Evolutionary conservation across 2,329 filamentous ascomycete species (phyloP), one percentile per base, ranked within the genome.

Genomic region (Pseudopithomyces maydicus): DNA sequence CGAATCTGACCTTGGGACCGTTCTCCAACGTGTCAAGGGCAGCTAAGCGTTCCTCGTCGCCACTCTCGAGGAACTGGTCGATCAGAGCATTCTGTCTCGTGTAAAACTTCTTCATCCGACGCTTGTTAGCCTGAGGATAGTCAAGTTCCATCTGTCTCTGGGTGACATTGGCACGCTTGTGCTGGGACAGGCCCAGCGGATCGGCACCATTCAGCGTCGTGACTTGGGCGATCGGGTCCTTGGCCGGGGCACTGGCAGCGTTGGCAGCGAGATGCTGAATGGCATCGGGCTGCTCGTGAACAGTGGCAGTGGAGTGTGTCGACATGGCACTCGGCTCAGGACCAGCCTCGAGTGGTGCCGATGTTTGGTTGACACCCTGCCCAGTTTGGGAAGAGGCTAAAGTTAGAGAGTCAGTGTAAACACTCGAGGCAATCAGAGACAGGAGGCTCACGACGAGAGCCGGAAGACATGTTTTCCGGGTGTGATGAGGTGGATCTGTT

Each of bases 41-140:
- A 51, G 80, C 79, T 36, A 81, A 72, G 2, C 78, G 77, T 71
- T 86, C 84, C 65, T 86, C 84, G 60, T 85, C 82, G 22, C 79
- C 79, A 56, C 82, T 84, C 32, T 82, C 80, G 7, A 87, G 79
- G 60, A 85, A 85, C 54, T 77, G 74, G 51, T 78, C 75, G 45
- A 78, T 78, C 41, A 77, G 61, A 22, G 73, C 68, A 55, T 78
- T 78, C 55, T 78, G 75, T 20, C 73, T 67, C 6, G 67, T 76
- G 64, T 78, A 78, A 64, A 77, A 79, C 62, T 77, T 78, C 67
- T 75, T 75, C 67, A 77, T 71, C 59, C 70, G 74, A 45, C 64
- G 68, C 29, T 69, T 68, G 57, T 75, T 74, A 26, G 68, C 69
- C 51, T 56, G 72, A 22, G 82, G 82, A 58, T 84, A 77, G 29